These are phyloP conservation scores for Saccharomyces hybrid DNA, from an alignment of 1,139 yeast genomes.

Conservation along the genomic window DNA sequence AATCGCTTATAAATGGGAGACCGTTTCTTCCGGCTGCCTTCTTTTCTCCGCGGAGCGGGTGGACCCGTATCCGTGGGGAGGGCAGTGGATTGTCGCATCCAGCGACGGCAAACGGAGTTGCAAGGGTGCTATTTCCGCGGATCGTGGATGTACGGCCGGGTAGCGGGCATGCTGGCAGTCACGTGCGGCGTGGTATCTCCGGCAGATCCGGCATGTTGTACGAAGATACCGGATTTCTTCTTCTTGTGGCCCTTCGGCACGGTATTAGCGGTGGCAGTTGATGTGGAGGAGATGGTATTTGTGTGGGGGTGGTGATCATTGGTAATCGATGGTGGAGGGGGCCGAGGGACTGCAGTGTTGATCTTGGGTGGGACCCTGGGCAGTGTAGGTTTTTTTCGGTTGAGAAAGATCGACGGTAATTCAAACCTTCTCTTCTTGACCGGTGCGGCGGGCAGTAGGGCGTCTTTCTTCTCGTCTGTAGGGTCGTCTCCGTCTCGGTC, in stretches of 20 bases:
- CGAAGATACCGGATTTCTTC: not conserved
- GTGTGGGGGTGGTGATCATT: not conserved
- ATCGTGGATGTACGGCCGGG: not conserved
- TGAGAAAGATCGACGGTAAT: constrained; percentile 15
- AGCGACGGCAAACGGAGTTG: not conserved
- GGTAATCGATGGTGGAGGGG: not conserved
- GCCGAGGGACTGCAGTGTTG: not conserved
- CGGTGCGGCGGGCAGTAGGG: not conserved
- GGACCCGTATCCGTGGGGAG: not conserved
- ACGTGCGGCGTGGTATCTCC: not conserved
- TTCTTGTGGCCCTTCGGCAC: not conserved
- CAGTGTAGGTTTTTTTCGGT: constrained; percentile 12
- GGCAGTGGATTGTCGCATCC: not conserved
- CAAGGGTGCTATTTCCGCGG: not conserved
- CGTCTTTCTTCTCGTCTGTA: not conserved
- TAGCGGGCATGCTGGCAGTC: not conserved
- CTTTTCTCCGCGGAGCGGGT: not conserved
- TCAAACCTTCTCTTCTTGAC: constrained; percentile 17
- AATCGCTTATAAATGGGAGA: not conserved
- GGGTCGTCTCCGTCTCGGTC: not conserved
- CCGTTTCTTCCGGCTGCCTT: not conserved
- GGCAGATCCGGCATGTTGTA: not conserved
- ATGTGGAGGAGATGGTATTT: not conserved
- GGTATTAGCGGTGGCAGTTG: not conserved
- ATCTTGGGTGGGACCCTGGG: constrained; percentile 7